These are phyloP conservation scores for Penicillium soppii DNA, from an alignment of 495 filamentous ascomycete species.

Conservation along the genomic window DNA sequence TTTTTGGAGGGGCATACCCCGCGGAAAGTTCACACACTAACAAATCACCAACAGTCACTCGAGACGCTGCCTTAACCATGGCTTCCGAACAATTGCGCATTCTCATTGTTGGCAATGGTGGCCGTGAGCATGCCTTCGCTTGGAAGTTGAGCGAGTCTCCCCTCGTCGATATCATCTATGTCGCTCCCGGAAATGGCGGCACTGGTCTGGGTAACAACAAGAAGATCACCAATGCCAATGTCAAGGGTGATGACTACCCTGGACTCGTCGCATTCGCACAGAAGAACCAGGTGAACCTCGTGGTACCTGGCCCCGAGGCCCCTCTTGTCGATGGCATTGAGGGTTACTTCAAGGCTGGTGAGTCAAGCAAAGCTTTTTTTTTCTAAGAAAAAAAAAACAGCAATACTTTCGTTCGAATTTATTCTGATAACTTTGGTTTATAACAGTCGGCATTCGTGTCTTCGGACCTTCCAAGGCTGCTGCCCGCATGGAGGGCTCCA, in stretches of 20 bases:
- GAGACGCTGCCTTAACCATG: constrained; percentile 38
- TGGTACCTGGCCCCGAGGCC: constrained; percentile 88
- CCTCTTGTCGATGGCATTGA: constrained; percentile 92
- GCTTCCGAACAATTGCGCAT: constrained; percentile 54
- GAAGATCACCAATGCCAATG: constrained; percentile 72
- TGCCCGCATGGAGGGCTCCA: constrained; percentile 90
- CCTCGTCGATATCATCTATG: constrained; percentile 48
- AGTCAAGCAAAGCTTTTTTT: constrained; percentile 3
- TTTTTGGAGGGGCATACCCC: constrained; percentile 30
- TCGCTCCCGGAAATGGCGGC: constrained; percentile 80
- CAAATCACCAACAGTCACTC: constrained; percentile 26
- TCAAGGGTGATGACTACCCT: constrained; percentile 73
- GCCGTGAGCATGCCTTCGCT: constrained; percentile 89
- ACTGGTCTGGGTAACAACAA: constrained; percentile 61
- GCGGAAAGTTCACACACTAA: constrained; percentile 21
- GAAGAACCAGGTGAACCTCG: constrained; percentile 72
- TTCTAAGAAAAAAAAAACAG: too few species aligned
- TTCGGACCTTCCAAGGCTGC: constrained; percentile 88
- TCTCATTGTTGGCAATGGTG: constrained; percentile 89
- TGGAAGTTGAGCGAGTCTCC: constrained; percentile 90
- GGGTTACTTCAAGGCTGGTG: constrained; percentile 70
- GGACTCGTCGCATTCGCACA: constrained; percentile 73
- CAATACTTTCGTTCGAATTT: not conserved
- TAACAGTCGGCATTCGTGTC: constrained; percentile 68
- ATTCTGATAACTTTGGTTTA: constrained; percentile 16